phyloP scores from a whole-genome alignment of 768 basidiomycete species.

The Termitomyces sp. region DNA sequence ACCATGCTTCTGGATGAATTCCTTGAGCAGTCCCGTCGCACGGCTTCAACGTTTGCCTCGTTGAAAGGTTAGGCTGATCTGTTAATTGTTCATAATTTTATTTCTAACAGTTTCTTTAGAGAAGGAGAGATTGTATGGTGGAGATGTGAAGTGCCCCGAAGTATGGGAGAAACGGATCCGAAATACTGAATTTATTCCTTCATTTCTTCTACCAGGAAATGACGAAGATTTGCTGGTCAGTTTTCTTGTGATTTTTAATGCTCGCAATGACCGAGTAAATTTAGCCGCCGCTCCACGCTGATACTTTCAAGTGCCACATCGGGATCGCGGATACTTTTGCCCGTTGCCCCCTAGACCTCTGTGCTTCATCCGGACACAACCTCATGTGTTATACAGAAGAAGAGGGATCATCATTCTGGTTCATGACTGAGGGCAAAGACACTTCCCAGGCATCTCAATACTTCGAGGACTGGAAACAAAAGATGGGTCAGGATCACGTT shows the following conservation, averaged over 20 bases:
- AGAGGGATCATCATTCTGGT: slow-evolving; percentile 75
- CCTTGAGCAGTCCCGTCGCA: slow-evolving; percentile 34
- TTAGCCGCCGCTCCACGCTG: slow-evolving; percentile 39
- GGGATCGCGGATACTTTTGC: slow-evolving; percentile 82
- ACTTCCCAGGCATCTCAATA: slow-evolving; percentile 50
- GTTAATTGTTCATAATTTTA: background rate
- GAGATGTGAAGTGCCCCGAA: slow-evolving; percentile 65
- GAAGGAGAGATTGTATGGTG: slow-evolving; percentile 62
- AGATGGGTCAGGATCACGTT: slow-evolving; percentile 66
- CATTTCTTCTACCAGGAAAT: slow-evolving; percentile 42
- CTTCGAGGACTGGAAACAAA: slow-evolving; percentile 48
- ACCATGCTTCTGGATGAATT: slow-evolving; percentile 48
- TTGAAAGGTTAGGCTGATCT: slow-evolving; percentile 30
- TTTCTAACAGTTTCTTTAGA: slow-evolving; percentile 30
- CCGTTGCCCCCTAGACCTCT: slow-evolving; percentile 79
- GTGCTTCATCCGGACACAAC: slow-evolving; percentile 81
- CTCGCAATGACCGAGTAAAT: background rate
- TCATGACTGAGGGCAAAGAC: slow-evolving; percentile 66
- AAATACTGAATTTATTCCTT: slow-evolving; percentile 42
- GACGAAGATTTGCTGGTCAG: slow-evolving; percentile 51
- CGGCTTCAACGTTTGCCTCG: slow-evolving; percentile 24
- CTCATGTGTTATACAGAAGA: slow-evolving; percentile 82
- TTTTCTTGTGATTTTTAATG: background rate
- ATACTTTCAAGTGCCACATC: slow-evolving; percentile 82
- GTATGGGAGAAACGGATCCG: slow-evolving; percentile 64